Base-by-base conservation (phyloP, 345 rosid genomes). In the Jatropha curcas region DNA sequence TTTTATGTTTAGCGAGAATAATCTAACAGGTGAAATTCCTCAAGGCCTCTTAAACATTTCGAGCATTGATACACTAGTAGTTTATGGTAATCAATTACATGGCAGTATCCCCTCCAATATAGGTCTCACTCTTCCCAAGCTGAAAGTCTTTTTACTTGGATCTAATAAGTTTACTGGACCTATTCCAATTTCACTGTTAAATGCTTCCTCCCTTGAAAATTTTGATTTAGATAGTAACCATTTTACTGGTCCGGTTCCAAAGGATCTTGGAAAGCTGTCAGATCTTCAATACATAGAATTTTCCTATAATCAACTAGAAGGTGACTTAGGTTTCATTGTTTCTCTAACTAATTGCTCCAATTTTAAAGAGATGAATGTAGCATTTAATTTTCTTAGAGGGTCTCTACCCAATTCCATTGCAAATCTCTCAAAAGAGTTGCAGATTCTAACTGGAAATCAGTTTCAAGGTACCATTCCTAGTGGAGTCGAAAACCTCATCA, bases 391-490 rank as follows among this genome's bases (percentile, higher is more conserved):
- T 35, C 43, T 66, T 41, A 62, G 46, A 27, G 76, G 76, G 5
- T 5, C 48, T 4, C 16, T 74, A 20, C 46, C 46, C 17, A 25
- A 4, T 39, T 73, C 52, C 45, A 39, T 73, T 7, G 71, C 67
- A 35, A 81, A 77, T 45, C 74, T 77, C 58, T 81, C 79, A 2
- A 14, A 48, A 48, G 2, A 10, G 1, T 48, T 7, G 19, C 37
- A 2, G 2, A 34, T 34, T 25, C 71, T 41, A 1, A 31, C 46
- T 22, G 0, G 11, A 39, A 74, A 0, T 50, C 74, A n/a, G 0
- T 74, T 1, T 68, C 71, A 2, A 1, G 81, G 76, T 53, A 71
- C 24, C 5, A 71, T 77, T 34, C 82, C 82, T 2, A 6, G 11
- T 28, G 72, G 70, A 20, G 72, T 68, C 7, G 77, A 62, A 13